Evolutionary conservation across 345 rosid species (phyloP).

Genomic region (Hibiscus mutabilis): DNA sequence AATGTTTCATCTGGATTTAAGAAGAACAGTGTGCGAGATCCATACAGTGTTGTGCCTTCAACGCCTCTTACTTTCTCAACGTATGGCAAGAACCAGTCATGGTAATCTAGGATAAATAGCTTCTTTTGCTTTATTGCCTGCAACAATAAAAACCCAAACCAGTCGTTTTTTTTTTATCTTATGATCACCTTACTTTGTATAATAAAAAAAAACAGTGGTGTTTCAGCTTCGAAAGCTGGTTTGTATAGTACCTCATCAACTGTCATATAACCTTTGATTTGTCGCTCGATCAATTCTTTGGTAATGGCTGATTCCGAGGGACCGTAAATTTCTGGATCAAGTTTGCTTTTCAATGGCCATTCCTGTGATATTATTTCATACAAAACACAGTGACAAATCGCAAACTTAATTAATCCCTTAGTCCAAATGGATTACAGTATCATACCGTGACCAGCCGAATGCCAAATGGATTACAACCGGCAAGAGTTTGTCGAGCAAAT

Average conservation of each 20-base stretch:
- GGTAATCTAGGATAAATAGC: conserved; percentile 16
- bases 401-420: neutral
- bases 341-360: conserved; percentile 71
- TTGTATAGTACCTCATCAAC: conserved; percentile 36
- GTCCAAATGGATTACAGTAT: conserved; percentile 17
- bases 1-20: conserved; percentile 31
- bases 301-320: conserved; percentile 61
- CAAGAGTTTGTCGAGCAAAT: conserved; percentile 65
- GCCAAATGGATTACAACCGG: conserved; percentile 65
- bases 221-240: neutral
- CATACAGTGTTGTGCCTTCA: conserved; percentile 40
- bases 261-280: conserved; percentile 47
- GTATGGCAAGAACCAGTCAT: conserved; percentile 45
- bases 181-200: neutral
- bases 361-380: conserved; percentile 40
- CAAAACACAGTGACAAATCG: too few relatives aligned
- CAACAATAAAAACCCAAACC: neutral
- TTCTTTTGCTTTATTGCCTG: neutral
- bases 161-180: too few relatives aligned
- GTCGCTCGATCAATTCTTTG: conserved; percentile 37
- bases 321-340: conserved; percentile 61
- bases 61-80: conserved; percentile 43
- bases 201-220: too few relatives aligned
- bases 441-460: conserved; percentile 52
- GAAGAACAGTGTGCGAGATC: conserved; percentile 51